These are phyloP conservation scores for Dioszegia aurantiaca DNA, from an alignment of 768 basidiomycete species.

Conservation along the genomic window DNA sequence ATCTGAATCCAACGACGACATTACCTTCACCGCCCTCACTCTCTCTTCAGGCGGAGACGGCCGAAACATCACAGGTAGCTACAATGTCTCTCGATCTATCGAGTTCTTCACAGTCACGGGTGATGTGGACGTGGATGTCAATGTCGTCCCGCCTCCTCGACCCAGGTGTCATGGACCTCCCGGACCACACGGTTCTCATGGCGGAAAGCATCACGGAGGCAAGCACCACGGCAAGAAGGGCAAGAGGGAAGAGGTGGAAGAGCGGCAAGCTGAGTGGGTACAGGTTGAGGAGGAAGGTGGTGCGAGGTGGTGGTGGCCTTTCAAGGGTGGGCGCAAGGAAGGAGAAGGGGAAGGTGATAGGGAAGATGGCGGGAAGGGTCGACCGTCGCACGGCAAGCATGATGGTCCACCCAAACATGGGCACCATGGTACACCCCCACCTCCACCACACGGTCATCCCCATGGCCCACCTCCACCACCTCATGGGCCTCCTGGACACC, in stretches of 20 bases:
- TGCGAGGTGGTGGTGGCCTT: conserved; percentile 7
- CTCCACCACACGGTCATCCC: conserved; percentile 5
- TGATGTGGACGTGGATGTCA: conserved; percentile 36
- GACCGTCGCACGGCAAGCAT: neutral
- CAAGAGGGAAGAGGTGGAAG: conserved; percentile 1
- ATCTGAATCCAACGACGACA: neutral
- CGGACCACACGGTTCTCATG: neutral
- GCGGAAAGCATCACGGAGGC: conserved; percentile 9
- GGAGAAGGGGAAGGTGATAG: neutral
- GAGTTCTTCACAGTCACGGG: conserved; percentile 33
- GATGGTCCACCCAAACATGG: neutral
- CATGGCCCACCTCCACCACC: conserved; percentile 6
- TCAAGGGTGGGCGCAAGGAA: conserved; percentile 1
- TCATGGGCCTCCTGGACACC: neutral
- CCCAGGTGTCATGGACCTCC: neutral
- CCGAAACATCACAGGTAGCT: conserved; percentile 26
- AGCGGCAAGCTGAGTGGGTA: conserved; percentile 3
- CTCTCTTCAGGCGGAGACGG: conserved; percentile 15
- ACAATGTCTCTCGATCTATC: conserved; percentile 30
- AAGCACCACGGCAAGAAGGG: conserved; percentile 3
- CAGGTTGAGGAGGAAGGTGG: neutral
- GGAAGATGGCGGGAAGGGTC: neutral
- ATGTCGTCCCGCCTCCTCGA: conserved; percentile 21
- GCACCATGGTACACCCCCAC: conserved; percentile 5
- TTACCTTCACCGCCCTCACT: conserved; percentile 19